phyloP scores from a whole-genome alignment of 345 rosid species.

The Carallia brachiata region DNA sequence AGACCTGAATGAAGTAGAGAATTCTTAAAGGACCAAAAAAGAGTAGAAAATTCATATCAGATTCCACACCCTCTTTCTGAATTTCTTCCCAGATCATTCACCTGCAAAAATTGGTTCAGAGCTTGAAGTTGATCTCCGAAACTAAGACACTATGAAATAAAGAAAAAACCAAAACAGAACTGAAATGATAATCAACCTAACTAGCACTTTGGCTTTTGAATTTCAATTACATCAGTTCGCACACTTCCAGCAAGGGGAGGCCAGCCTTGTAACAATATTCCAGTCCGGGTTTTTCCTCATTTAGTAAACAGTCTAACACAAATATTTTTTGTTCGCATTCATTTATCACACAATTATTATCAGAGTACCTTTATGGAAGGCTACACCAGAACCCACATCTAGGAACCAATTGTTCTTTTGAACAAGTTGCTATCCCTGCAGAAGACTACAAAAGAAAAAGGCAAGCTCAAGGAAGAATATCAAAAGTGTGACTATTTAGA shows the following conservation, averaged over 20 bases:
- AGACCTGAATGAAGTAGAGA: slow-evolving; percentile 17
- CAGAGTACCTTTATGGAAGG: slow-evolving; percentile 70
- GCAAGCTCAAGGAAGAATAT: slow-evolving; percentile 15
- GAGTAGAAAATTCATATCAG: slow-evolving; percentile 28
- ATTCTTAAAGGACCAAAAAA: no score
- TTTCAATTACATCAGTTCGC: slow-evolving; percentile 10
- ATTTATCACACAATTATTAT: slow-evolving; percentile 6
- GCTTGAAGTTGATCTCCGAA: no score
- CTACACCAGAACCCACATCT: slow-evolving; percentile 71
- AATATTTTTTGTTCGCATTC: no score
- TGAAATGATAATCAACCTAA: slow-evolving; percentile 30
- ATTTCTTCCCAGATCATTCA: slow-evolving; percentile 84
- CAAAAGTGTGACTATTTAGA: neutral
- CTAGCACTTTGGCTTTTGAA: slow-evolving; percentile 64
- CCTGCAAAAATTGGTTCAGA: slow-evolving; percentile 23
- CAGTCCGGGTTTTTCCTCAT: no score
- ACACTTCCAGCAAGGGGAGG: no score
- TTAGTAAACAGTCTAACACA: no score
- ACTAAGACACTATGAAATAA: neutral
- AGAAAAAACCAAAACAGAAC: neutral
- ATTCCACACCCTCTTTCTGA: slow-evolving; percentile 47
- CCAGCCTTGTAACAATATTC: no score
- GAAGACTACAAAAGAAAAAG: slow-evolving; percentile 40
- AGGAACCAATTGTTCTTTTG: slow-evolving; percentile 71
- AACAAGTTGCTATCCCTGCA: slow-evolving; percentile 81